Evolutionary conservation across 495 filamentous ascomycete genomes (phyloP).

Genomic region (Rhypophila decipiens): DNA sequence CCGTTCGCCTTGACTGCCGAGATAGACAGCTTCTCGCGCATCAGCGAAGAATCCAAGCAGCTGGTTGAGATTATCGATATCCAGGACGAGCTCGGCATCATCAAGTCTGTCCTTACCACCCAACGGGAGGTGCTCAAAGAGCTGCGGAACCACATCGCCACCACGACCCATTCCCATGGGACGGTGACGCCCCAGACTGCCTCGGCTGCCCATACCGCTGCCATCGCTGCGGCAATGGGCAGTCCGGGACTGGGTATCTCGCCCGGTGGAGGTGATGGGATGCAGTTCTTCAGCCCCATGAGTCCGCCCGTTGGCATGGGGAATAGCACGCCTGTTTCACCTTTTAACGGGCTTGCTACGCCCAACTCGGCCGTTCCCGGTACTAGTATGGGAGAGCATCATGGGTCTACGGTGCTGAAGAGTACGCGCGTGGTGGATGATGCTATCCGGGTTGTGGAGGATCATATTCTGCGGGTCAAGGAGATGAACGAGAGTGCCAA

Average conservation of each 20-base stretch:
- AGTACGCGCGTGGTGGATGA: background rate
- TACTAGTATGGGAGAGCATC: too few relatives aligned
- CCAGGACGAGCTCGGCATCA: constrained; percentile 1
- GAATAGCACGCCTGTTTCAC: too few relatives aligned
- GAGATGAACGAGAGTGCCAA: constrained; percentile 4
- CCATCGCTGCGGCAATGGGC: too few relatives aligned
- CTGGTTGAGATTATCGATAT: constrained; percentile 2
- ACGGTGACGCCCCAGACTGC: background rate
- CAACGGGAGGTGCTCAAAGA: background rate
- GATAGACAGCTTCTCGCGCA: constrained; percentile 11
- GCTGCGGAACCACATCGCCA: background rate
- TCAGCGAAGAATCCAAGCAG: background rate
- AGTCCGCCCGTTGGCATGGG: too few relatives aligned
- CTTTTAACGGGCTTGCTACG: background rate
- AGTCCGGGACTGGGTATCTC: too few relatives aligned
- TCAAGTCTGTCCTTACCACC: background rate
- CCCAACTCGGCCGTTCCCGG: background rate
- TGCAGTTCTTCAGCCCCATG: too few relatives aligned
- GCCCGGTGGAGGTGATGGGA: too few relatives aligned
- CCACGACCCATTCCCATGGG: background rate
- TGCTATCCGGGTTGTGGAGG: background rate
- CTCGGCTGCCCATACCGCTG: background rate
- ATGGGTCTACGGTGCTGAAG: background rate
- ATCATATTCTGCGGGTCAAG: background rate
- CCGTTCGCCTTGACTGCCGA: constrained; percentile 5